phyloP scores from a whole-genome alignment of 116 monocot genomes.

The Dioscorea cayenensis region DNA sequence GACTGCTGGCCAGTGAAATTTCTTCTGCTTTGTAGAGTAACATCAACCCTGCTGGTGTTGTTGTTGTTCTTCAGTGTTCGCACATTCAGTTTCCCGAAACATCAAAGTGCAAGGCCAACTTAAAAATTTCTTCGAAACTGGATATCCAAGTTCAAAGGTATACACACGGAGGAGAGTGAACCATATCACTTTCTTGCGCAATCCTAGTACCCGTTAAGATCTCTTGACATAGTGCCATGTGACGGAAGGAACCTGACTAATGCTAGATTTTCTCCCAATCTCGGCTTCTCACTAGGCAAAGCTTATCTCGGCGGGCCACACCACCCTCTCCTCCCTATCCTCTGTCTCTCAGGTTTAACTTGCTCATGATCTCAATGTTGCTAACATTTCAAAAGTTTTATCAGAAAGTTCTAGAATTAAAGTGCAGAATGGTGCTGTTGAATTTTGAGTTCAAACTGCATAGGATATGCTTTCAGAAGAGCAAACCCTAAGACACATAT shows the following conservation, averaged over 20 bases:
- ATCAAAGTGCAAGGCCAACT: conserved; percentile 7
- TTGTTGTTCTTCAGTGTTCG: conserved; percentile 75
- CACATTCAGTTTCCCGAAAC: conserved; percentile 72
- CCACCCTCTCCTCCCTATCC: too few relatives aligned
- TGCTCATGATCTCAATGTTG: conserved; percentile 25
- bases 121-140: conserved; percentile 9
- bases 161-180: conserved; percentile 17
- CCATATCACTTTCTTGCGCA: conserved; percentile 1
- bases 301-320: too few relatives aligned
- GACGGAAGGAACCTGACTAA: conserved; percentile 29
- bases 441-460: conserved; percentile 62
- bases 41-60: conserved; percentile 80
- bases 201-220: conserved; percentile 66
- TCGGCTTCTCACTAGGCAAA: too few relatives aligned
- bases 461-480: conserved; percentile 96
- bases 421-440: conserved; percentile 9
- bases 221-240: conserved; percentile 17
- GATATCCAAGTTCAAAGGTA: conserved; percentile 49
- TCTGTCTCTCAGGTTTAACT: too few relatives aligned
- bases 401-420: conserved; percentile 19
- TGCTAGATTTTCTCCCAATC: conserved; percentile 18
- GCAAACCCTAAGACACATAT: conserved; percentile 57
- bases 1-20: conserved; percentile 71
- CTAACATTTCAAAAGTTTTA: conserved; percentile 26
- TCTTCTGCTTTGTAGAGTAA: conserved; percentile 58